Percentiles rank a stretch among this genome's conserved stretches.
These are phyloP conservation scores for Pyrenophora teres DNA, from an alignment of 2,329 filamentous ascomycete species.

Conservation along the genomic window DNA sequence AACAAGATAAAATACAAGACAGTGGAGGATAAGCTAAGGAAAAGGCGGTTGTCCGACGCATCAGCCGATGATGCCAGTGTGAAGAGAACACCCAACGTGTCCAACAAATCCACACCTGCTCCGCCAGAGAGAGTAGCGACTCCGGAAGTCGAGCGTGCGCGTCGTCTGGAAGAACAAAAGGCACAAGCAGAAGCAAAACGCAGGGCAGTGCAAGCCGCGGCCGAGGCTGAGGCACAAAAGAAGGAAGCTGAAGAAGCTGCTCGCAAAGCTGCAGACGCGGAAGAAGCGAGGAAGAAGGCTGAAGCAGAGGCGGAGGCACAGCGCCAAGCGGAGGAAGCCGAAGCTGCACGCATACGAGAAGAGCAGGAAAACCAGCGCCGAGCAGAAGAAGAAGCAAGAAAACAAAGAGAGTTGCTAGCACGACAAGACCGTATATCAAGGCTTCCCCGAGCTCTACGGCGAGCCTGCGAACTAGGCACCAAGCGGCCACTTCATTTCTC, in stretches of 20 bases:
- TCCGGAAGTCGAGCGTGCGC: conserved; percentile 41
- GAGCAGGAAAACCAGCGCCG: conserved; percentile 38
- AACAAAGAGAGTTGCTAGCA: conserved; percentile 37
- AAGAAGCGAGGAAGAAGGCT: conserved; percentile 33
- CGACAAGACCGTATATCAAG: conserved; percentile 42
- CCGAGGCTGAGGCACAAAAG: conserved; percentile 33
- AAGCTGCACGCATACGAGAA: conserved; percentile 38
- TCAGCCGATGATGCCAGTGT: conserved; percentile 36
- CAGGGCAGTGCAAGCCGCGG: conserved; percentile 27
- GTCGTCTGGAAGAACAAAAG: conserved; percentile 42
- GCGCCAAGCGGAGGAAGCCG: conserved; percentile 38
- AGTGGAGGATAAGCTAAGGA: conserved; percentile 42
- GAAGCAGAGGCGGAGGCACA: conserved; percentile 40
- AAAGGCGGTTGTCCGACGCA: conserved; percentile 37
- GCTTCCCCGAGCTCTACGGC: conserved; percentile 44
- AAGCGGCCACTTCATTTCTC: conserved; percentile 47
- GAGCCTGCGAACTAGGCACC: conserved; percentile 45
- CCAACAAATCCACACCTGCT: conserved; percentile 44
- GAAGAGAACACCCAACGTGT: conserved; percentile 42
- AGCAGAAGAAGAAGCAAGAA: conserved; percentile 37
- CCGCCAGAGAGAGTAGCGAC: conserved; percentile 43
- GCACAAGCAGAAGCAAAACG: conserved; percentile 34
- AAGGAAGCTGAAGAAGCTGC: conserved; percentile 36
- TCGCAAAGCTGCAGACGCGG: conserved; percentile 37
- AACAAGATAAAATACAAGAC: conserved; percentile 41